Conservation (phyloP, 2,329 filamentous ascomycete genomes). For the Cytospora mali region DNA sequence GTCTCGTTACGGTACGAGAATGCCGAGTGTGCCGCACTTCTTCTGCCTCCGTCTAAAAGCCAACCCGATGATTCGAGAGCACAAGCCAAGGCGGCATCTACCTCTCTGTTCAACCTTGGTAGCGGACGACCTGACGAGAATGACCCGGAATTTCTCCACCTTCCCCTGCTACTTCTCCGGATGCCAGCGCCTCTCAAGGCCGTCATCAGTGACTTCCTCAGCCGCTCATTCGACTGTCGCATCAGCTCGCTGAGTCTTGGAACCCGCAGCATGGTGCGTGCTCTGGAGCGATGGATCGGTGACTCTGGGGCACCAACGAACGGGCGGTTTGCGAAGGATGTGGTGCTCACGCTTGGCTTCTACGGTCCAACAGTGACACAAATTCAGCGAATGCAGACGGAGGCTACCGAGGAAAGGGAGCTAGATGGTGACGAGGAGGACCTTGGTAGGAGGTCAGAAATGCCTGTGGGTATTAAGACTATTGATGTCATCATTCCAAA, state of each 20-base stretch:
- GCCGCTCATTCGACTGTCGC: conserved; percentile 58
- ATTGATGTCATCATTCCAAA: conserved; percentile 57
- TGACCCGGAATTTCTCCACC: conserved; percentile 43
- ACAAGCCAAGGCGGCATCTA: not conserved
- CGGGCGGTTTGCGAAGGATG: conserved; percentile 46
- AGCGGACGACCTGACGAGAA: conserved; percentile 11
- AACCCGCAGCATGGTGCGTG: conserved; percentile 51
- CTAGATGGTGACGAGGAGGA: conserved; percentile 22
- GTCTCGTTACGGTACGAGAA: conserved; percentile 58
- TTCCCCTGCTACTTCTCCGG: conserved; percentile 57
- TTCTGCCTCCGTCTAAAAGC: conserved; percentile 45
- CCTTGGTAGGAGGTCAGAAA: conserved; percentile 5
- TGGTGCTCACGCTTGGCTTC: conserved; percentile 56
- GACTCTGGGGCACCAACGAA: conserved; percentile 40
- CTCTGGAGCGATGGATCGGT: conserved; percentile 56
- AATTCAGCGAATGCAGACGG: not conserved
- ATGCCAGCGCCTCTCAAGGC: conserved; percentile 57
- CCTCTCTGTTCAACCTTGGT: conserved; percentile 4
- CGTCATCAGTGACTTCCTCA: conserved; percentile 54
- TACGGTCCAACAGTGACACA: conserved; percentile 39
- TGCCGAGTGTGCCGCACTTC: conserved; percentile 51
- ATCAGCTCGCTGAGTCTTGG: conserved; percentile 53
- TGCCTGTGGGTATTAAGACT: conserved; percentile 42
- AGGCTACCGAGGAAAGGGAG: not conserved
- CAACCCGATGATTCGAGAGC: conserved; percentile 14